Base-by-base conservation (phyloP, 1,139 yeast species). In the Pneumocystis jirovecii region DNA sequence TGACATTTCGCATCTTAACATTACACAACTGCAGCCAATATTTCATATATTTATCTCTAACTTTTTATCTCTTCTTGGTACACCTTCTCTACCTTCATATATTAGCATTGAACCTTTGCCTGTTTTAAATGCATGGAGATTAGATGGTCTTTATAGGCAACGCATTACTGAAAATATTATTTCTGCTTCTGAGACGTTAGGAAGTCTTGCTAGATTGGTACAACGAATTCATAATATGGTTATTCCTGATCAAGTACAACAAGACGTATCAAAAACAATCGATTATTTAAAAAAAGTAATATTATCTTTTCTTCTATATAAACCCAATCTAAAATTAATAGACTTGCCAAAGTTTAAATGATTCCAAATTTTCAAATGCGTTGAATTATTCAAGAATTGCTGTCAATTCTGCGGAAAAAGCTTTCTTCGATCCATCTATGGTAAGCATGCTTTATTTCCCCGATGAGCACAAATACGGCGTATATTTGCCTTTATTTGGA, bases 391-490 rank as follows among this genome's bases (percentile, higher is more conserved):
- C 96, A 0, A 83, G 85, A 17, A 72, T 74, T 25, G 84, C 93
- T 7, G 78, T 83, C 40, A 74, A 77, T 60, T 74, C 78, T 45
- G 84, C 95, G 0, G 87, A 89, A 71, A 77, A 79, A 57, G 97
- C 97, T 0, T 91, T 93, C 72, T 93, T 91, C 74, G 96, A 91
- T 70, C 87, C 88, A 71, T 91, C 87, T 74, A 91, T 93, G 96
- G 93, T 91, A 8, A 96, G 89, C 72, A 97, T 91, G 73, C 88
- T 87, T 63, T 90, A 87, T 72, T 90, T 91, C 79, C 97, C 97
- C 0, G 91, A 89, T 70, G 97, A 91, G 73, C 97, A 93, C 74
- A 90, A 89, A 73, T 79, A 91, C 72, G 97, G 97, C 0, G 96
- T 93, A 0, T 93, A 90, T 70, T 79, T 89, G 71, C 98, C 97